A percentile compares a stretch with the other conserved stretches of the same genome.
Evolutionary conservation across 306 rosid genomes (phyloP).

Genomic region (Argentina anserina): DNA sequence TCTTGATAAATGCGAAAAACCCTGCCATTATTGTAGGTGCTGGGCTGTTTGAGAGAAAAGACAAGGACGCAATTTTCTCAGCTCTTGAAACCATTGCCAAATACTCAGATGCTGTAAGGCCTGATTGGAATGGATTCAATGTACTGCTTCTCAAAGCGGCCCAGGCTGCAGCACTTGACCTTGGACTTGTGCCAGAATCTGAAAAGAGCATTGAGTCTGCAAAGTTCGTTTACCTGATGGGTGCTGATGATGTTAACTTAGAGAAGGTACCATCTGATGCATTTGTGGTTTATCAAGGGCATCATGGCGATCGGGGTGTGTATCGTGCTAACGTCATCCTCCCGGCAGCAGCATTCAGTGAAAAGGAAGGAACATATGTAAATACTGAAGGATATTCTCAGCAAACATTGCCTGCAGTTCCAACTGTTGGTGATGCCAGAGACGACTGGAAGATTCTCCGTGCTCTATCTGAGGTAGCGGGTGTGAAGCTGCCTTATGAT

Average conservation of each 20-base stretch:
- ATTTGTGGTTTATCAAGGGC: conserved; percentile 97
- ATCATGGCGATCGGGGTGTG: conserved; percentile 86
- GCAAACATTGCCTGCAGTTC: conserved; percentile 94
- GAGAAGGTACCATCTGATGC: conserved; percentile 73
- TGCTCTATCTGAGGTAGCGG: conserved; percentile 90
- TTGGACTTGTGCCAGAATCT: conserved; percentile 94
- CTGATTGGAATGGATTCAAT: conserved; percentile 93
- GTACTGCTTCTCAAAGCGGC: conserved; percentile 90
- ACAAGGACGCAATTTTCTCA: conserved; percentile 76
- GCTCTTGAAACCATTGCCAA: conserved; percentile 64
- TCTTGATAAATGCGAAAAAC: conserved; percentile 67
- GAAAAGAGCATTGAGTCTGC: conserved; percentile 68
- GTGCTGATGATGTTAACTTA: conserved; percentile 84
- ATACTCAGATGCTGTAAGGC: conserved; percentile 56
- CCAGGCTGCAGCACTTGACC: conserved; percentile 99
- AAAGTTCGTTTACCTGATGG: conserved; percentile 91
- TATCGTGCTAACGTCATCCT: conserved; percentile 85
- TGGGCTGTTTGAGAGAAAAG: conserved; percentile 82
- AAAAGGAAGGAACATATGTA: conserved; percentile 91
- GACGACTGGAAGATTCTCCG: conserved; percentile 96
- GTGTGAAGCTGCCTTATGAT: conserved; percentile 69
- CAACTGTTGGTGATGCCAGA: conserved; percentile 95
- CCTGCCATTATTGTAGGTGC: conserved; percentile 86
- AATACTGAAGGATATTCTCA: conserved; percentile 91
- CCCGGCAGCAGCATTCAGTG: conserved; percentile 91